Conservation (phyloP, 768 basidiomycete genomes). For the Collybia mongolica region DNA sequence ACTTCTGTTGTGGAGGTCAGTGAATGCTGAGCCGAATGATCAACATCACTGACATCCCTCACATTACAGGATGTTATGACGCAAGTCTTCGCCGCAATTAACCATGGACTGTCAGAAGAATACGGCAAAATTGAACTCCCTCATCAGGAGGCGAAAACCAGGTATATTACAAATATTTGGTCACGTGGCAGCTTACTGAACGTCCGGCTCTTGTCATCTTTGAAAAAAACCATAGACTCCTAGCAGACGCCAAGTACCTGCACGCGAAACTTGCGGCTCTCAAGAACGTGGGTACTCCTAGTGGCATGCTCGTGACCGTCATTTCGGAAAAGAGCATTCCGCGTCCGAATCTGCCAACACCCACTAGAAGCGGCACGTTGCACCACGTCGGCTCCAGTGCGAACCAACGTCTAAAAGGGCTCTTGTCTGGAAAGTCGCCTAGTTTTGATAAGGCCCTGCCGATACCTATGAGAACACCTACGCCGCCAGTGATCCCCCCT, state of each 20-base stretch:
- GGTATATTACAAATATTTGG: conserved; percentile 44
- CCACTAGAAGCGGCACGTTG: conserved; percentile 34
- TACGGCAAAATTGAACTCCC: conserved; percentile 82
- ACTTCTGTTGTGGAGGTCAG: conserved; percentile 80
- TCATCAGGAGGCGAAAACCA: conserved; percentile 79
- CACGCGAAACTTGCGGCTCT: conserved; percentile 74
- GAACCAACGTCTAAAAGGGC: conserved; percentile 48
- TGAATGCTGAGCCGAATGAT: conserved; percentile 8
- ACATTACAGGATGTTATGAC: conserved; percentile 80
- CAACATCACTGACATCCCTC: conserved; percentile 13
- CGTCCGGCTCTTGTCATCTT: not conserved
- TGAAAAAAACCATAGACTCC: conserved; percentile 47
- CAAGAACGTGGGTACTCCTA: conserved; percentile 70
- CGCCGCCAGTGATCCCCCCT: conserved; percentile 21
- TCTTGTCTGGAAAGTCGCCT: conserved; percentile 38
- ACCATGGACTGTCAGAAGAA: conserved; percentile 86
- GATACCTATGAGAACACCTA: conserved; percentile 24
- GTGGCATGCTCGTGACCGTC: conserved; percentile 81
- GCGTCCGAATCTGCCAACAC: conserved; percentile 23
- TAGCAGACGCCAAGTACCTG: conserved; percentile 77
- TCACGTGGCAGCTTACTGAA: not conserved
- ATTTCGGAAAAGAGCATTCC: conserved; percentile 76
- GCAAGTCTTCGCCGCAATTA: conserved; percentile 92
- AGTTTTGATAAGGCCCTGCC: conserved; percentile 35
- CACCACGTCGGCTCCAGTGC: conserved; percentile 26